Base-by-base conservation (phyloP, 129 eudicot genomes). In the Arctium lappa region DNA sequence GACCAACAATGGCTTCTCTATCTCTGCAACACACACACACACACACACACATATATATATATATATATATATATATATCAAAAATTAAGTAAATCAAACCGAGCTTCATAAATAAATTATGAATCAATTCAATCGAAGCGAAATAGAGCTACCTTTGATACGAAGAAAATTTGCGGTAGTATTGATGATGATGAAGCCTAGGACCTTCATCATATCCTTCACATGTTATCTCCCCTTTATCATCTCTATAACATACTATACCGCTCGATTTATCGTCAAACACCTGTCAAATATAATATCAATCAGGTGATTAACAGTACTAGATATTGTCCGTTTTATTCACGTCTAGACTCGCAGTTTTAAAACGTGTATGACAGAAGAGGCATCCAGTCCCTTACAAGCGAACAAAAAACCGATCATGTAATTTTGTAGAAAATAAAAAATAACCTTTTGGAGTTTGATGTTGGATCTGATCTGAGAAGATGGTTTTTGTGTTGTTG, bases 191-290 rank as follows among this genome's bases (percentile, higher is more conserved):
- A 53, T 40, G 72, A 38, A 83, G 60, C 34, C 91, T 85, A 86
- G 94, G 94, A 69, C 94, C 94, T 70, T 90, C 91, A 76, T 90
- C 94, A 9, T 86, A 75, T 44, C 94, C 94, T 86, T 90, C 94
- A 56, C 94, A 90, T 34, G 76, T 81, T 29, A 90, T 86, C 78
- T 90, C 94, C 31, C 94, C 94, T 74, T 85, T 86, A 4, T 79
- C 86, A 76, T 90, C 89, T 44, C 71, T 86, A 70, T 90, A 90
- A 73, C 91, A 90, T 62, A 90, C 79, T 8, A 90, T 90, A 8
- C 94, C 94, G 16, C 29, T 72, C 12, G 89, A 84, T 15, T 15
- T 42, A 82, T 90, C 94, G 77, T 90, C 91, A 79, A 84, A 90
- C 2, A 90, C 89, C 94, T 87, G 46, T 27, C 33, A 9, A 48